These are phyloP conservation scores for Rhizopogon vesiculosus DNA, from an alignment of 768 basidiomycete genomes.

Conservation along the genomic window DNA sequence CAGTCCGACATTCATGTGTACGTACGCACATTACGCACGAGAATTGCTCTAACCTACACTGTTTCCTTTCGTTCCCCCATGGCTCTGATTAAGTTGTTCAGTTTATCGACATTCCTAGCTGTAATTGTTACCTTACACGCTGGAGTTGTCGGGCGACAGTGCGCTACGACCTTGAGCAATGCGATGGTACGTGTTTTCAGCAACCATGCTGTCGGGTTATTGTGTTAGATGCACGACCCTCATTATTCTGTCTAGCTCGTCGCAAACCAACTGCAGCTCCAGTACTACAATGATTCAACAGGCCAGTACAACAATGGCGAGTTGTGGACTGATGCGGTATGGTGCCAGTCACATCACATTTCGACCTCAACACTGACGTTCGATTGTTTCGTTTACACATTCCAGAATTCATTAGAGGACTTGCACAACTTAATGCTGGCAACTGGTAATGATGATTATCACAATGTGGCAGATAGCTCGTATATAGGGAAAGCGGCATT, in stretches of 20 bases:
- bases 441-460: constrained; percentile 36
- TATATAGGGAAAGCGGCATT: constrained; percentile 41
- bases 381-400: background rate
- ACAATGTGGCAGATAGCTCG: constrained; percentile 35
- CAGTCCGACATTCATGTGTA: background rate
- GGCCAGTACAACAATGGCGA: constrained; percentile 47
- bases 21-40: background rate
- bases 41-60: background rate
- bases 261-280: constrained; percentile 18
- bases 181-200: constrained; percentile 11
- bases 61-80: background rate
- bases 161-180: constrained; percentile 2
- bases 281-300: constrained; percentile 36
- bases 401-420: constrained; percentile 52
- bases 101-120: background rate
- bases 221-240: background rate
- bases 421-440: constrained; percentile 56
- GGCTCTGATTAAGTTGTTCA: background rate
- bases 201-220: background rate
- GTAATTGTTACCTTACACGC: background rate
- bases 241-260: constrained; percentile 14
- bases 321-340: constrained; percentile 54
- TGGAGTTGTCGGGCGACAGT: constrained; percentile 2
- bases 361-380: background rate
- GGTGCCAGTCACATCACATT: constrained; percentile 4